Base-by-base conservation (phyloP, 1,284 basidiomycete genomes). In the Ganoderma resinaceum region DNA sequence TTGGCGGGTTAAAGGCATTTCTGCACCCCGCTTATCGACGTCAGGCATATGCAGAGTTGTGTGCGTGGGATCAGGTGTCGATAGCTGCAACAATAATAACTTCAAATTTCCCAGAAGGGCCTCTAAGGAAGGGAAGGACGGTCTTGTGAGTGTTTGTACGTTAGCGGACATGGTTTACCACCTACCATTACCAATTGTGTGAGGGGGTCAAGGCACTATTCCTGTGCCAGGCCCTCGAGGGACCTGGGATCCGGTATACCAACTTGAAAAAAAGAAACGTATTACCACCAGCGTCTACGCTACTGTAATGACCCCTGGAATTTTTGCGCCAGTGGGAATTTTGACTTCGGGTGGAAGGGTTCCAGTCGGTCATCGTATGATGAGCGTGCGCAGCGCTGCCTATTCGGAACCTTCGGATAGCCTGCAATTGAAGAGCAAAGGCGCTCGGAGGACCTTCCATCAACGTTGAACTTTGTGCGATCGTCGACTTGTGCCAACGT, bases 131-230 rank as follows among this genome's bases (percentile, higher is more conserved):
- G 18, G 33, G 31, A 53, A 8, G 52, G 31, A 33, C 9, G 55
- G 33, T 58, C 58, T 23, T 60, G 58, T 60, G 58, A 60, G 58
- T 60, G 52, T 26, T 29, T 31, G 52, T 55, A 55, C 6, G 16
- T 33, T 55, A 8, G 29, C 26, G 18, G 6, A 55, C 29, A 33
- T 26, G 52, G 1, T 7, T 33, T 6, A 7, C 16, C 29, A 20
- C 52, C 20, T 18, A 33, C 29, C 31, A 20, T 49, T 55, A 29
- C n/a, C n/a, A n/a, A 2, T 8, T 52, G 49, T 26, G 12, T 29
- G 26, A n/a, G 20, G 0, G 12, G 46, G 3, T 49, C 11, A 23
- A 49, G 23, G 46, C 9, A 23, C 11, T 26, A 49, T 12, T 9
- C 23, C 46, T 26, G 23, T 23, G 46, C 20, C 20, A 2, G 3